These are phyloP conservation scores for Candida qinlingensis DNA, from an alignment of 805 yeast genomes.

Conservation along the genomic window DNA sequence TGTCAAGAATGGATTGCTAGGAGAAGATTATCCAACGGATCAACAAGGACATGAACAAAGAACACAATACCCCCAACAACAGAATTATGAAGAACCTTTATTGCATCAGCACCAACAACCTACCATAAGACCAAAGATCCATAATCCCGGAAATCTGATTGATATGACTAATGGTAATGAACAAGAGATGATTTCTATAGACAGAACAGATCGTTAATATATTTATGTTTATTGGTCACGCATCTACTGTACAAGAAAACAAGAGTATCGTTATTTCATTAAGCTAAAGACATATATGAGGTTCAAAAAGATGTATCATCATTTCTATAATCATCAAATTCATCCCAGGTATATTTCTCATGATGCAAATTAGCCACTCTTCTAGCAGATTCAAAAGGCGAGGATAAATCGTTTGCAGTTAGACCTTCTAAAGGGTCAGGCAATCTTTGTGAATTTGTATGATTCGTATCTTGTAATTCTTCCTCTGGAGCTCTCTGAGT, in stretches of 20 bases:
- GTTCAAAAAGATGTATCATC: constrained; percentile 22
- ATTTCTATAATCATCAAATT: constrained; percentile 24
- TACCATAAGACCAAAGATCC: background rate
- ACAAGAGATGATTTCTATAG: constrained; percentile 22
- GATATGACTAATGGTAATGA: constrained; percentile 6
- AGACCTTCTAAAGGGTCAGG: constrained; percentile 25
- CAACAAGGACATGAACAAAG: background rate
- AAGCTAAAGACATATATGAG: no score
- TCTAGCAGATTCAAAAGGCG: constrained; percentile 22
- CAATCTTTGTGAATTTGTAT: background rate
- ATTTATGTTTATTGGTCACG: background rate
- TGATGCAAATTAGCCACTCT: constrained; percentile 13
- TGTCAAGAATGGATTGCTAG: constrained; percentile 37
- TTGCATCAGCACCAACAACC: background rate
- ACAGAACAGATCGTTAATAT: background rate
- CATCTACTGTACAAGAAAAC: background rate
- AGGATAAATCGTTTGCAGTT: constrained; percentile 16
- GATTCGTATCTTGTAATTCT: constrained; percentile 5
- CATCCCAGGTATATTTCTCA: constrained; percentile 26
- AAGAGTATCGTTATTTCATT: background rate
- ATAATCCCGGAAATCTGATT: background rate
- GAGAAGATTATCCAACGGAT: constrained; percentile 23
- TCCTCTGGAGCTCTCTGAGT: constrained; percentile 8
- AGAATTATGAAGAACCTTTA: no score
- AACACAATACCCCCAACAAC: no score